These are phyloP conservation scores for Antitrichia curtipendula DNA, from an alignment of 225 moss, liverwort and hornwort genomes.

Conservation along the genomic window DNA sequence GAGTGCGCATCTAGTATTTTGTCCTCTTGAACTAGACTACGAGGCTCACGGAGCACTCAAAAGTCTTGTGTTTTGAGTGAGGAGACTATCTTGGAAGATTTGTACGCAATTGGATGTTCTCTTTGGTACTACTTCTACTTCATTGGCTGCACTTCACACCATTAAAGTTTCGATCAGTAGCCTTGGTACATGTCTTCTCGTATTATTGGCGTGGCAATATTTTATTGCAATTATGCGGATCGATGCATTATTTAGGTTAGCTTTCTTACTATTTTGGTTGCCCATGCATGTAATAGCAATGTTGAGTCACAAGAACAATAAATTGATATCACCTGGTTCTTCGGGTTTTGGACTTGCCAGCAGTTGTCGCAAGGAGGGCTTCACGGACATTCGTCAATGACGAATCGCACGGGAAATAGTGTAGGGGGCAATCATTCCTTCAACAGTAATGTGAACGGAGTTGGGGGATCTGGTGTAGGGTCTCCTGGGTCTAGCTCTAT, in stretches of 20 bases:
- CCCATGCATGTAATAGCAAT: neutral
- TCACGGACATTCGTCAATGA: slow-evolving; percentile 79
- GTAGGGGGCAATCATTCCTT: slow-evolving; percentile 77
- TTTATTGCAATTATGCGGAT: neutral
- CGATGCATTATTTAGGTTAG: neutral
- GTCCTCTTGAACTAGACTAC: neutral
- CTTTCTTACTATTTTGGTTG: neutral
- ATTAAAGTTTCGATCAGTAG: neutral
- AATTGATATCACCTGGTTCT: slow-evolving; percentile 18
- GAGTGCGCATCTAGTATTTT: neutral
- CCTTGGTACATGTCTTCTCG: neutral
- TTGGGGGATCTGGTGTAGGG: slow-evolving; percentile 78
- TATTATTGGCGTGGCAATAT: neutral
- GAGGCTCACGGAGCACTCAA: neutral
- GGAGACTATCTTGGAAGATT: neutral
- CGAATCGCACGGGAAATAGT: slow-evolving; percentile 64
- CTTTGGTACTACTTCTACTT: neutral
- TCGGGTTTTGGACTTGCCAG: slow-evolving; percentile 22
- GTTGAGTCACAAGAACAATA: neutral
- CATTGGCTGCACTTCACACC: neutral
- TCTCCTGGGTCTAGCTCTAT: slow-evolving; percentile 70
- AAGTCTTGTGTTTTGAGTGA: neutral
- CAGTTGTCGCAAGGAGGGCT: slow-evolving; percentile 83
- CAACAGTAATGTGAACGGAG: slow-evolving; percentile 84
- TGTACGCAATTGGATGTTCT: neutral